Evolutionary conservation across 306 rosid genomes (phyloP).

Genomic region (Inga leiocalycina): DNA sequence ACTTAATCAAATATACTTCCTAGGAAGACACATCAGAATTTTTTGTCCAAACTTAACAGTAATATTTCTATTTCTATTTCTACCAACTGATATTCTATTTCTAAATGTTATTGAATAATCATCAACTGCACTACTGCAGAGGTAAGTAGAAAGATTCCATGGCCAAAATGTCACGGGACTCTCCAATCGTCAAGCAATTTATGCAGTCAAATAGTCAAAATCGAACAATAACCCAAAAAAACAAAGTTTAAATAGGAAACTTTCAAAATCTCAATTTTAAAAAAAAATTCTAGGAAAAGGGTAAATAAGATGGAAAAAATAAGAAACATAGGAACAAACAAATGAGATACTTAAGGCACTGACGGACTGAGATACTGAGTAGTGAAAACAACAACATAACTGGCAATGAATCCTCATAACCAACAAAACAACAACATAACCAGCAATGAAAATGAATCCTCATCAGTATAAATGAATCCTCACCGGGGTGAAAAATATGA

Average conservation of each 20-base stretch:
- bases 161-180: constrained; percentile 37
- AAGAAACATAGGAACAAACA: too few species aligned
- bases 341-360: too few species aligned
- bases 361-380: too few species aligned
- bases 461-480: too few species aligned
- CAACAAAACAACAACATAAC: too few species aligned
- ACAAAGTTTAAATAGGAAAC: background rate
- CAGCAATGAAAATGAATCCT: too few species aligned
- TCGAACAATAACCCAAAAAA: background rate
- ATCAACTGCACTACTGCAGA: constrained; percentile 33
- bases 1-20: constrained; percentile 46
- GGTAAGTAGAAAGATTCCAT: constrained; percentile 26
- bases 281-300: background rate
- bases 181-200: constrained; percentile 21
- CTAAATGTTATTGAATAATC: constrained; percentile 34
- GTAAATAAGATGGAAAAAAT: background rate
- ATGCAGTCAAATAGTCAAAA: constrained; percentile 23
- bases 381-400: too few species aligned
- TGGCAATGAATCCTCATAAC: too few species aligned
- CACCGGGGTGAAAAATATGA: too few species aligned
- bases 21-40: constrained; percentile 47
- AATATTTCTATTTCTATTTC: too few species aligned
- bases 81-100: constrained; percentile 28
- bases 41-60: constrained; percentile 30
- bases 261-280: constrained; percentile 4